Evolutionary conservation across 75 land plant genomes (phyloP), one percentile per base, ranked within the genome.

Genomic region (Pinus tabuliformis): DNA sequence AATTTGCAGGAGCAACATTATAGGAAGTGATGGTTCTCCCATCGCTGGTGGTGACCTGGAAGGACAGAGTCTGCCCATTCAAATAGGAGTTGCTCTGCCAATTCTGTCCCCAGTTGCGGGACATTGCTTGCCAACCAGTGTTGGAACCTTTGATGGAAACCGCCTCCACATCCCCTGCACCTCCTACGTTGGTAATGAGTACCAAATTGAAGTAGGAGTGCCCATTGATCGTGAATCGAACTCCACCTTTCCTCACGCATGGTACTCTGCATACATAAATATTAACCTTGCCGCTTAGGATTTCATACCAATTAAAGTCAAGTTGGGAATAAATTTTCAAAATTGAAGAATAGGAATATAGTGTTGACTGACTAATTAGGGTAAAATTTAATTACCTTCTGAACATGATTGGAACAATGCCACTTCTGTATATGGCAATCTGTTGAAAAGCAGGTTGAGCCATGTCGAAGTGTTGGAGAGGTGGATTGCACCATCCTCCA

Each of bases 391-490:
- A 28, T 6, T 14, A 63, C 62, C 80, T 78, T 36, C 80, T 15
- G 81, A 57, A 79, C 15, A 42, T 6, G 70, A 79, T 45, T 6
- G 81, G 81, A 39, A 79, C 73, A 17, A 79, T 79, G 37, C 81
- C 81, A 56, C 57, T 42, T 5, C 33, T 26, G 70, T 79, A 77
- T 4, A 33, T 28, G 3, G 80, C 81, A 66, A 77, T 76, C 62
- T 57, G 16, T 14, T 56, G 21, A 33, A 14, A 78, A 3, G 80
- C 80, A 11, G 86, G 83, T 72, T 59, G 74, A 3, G 86, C 62
- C 33, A 86, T 64, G 59, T 86, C 88, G 63, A 86, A 86, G 70
- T 86, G 84, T 64, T 76, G 21, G 0, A 54, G 60, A 42, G 86
- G 86, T 3, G 83, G 77, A 66, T 81, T 84, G 76, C 84, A 81